A percentile compares a stretch with the other conserved stretches of the same genome.
Evolutionary conservation across 1,284 basidiomycete genomes (phyloP).

Genomic region (Sporisorium exsertum): DNA sequence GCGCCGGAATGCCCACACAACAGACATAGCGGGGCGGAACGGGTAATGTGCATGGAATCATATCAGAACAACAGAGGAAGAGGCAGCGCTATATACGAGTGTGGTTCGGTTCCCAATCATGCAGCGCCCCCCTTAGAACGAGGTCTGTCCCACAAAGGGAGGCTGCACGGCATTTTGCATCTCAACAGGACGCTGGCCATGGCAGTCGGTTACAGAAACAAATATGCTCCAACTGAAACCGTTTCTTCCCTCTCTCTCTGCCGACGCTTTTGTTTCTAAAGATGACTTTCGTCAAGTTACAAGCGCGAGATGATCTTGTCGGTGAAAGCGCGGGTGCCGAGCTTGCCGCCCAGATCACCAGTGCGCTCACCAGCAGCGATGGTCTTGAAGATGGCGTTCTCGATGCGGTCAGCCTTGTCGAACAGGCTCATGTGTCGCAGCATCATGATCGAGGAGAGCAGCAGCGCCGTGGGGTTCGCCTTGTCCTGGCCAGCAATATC

Average conservation of each 20-base stretch:
- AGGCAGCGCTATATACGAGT: conserved; percentile 29
- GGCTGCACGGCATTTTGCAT: neutral
- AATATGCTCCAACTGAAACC: neutral
- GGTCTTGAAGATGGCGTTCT: conserved; percentile 77
- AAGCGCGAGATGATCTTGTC: conserved; percentile 59
- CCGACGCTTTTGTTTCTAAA: neutral
- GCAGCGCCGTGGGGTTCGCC: conserved; percentile 96
- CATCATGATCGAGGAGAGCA: conserved; percentile 93
- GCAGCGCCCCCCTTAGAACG: neutral
- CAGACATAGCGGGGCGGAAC: neutral
- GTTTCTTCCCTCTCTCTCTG: neutral
- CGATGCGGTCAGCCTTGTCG: conserved; percentile 88
- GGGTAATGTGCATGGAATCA: conserved; percentile 32
- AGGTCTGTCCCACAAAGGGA: neutral
- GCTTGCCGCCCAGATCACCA: conserved; percentile 65
- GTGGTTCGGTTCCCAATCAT: conserved; percentile 4
- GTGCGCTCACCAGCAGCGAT: conserved; percentile 65
- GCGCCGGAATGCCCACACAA: neutral
- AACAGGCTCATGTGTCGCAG: conserved; percentile 91
- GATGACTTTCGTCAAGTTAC: conserved; percentile 9
- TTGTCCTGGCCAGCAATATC: conserved; percentile 79
- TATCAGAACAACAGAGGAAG: conserved; percentile 14
- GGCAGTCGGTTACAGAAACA: neutral
- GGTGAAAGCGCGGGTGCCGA: conserved; percentile 67
- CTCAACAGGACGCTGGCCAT: neutral